Percentiles rank a stretch among this genome's conserved stretches.
Evolutionary conservation across 2,329 filamentous ascomycete genomes (phyloP).

Genomic region (Exophiala aquamarina): DNA sequence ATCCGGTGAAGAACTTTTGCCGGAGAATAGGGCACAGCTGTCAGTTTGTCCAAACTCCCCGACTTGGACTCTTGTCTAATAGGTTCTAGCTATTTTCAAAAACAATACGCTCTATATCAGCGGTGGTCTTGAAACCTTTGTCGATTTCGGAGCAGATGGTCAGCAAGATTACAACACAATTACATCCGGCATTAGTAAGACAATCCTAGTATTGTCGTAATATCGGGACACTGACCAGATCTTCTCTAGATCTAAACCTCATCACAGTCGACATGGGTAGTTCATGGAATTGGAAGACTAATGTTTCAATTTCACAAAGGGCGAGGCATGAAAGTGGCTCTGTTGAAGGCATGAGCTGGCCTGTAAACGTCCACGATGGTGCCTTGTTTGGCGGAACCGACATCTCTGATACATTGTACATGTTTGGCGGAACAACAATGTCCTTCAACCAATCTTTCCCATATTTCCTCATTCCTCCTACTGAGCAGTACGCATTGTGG

Average conservation of each 20-base stretch:
- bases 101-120: slow-evolving; percentile 33
- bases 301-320: slow-evolving; percentile 13
- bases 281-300: slow-evolving; percentile 17
- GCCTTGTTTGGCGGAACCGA: slow-evolving; percentile 30
- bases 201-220: no score
- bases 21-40: slow-evolving; percentile 33
- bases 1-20: slow-evolving; percentile 32
- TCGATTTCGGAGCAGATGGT: slow-evolving; percentile 23
- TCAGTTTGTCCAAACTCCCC: slow-evolving; percentile 10
- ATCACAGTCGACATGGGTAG: slow-evolving; percentile 30
- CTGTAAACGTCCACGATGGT: slow-evolving; percentile 29
- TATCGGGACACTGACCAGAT: neutral
- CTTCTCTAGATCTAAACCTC: slow-evolving; percentile 28
- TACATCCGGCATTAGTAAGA: slow-evolving; percentile 34
- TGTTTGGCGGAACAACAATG: slow-evolving; percentile 35
- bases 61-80: neutral
- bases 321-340: slow-evolving; percentile 4
- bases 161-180: slow-evolving; percentile 16
- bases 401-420: slow-evolving; percentile 30
- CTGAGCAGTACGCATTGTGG: slow-evolving; percentile 34
- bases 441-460: slow-evolving; percentile 32
- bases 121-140: slow-evolving; percentile 32
- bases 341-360: slow-evolving; percentile 32
- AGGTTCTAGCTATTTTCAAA: slow-evolving; percentile 30
- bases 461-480: slow-evolving; percentile 28